Base-by-base conservation (phyloP, 169 alveolate genomes). In the Eimeria acervulina region DNA sequence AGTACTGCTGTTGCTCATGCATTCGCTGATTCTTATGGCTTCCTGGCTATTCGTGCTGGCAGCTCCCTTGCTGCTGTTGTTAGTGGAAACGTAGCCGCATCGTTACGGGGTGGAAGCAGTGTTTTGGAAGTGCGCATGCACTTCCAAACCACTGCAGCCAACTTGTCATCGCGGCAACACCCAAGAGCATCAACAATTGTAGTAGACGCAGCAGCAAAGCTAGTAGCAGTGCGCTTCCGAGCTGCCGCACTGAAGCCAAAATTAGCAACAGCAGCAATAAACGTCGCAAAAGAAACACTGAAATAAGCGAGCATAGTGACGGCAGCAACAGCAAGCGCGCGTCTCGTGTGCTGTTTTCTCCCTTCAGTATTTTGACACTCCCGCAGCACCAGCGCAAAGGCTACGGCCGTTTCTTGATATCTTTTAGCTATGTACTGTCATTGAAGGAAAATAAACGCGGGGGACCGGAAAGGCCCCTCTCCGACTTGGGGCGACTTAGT, bases 381-480 rank as follows among this genome's bases (percentile, higher is more conserved):
- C 96, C 95, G 26, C 96, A 97, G 96, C 98, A 98, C 95, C 99
- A 98, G 97, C 96, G 99, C 89, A 98, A 98, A 76, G 99, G 99
- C 42, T 98, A 98, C 94, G 99, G 99, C 26, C 98, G 98, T 72
- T 98, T 97, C 90, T 96, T 98, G 40, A 98, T 98, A 40, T 97
- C 98, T 31, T 97, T 98, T 89, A 97, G 99, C 59, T 98, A 99
- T 97, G 98, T 98, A 74, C 97, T 99, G 47, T 98, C 99, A 8
- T 96, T 97, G 88, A 98, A 97, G 70, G 99, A 99, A 96, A 98
- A 98, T 76, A 98, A 98, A 80, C 96, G 98, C 26, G 99, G 99
- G 1, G 98, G 99, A 1, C 99, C 99, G 2, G 99, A 99, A 97
- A 97, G 99, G 89, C 99, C 99, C 23, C 96, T 99, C 17, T 98